These are phyloP conservation scores for Thelonectria olida DNA, from an alignment of 2,329 filamentous ascomycete species.

Conservation along the genomic window DNA sequence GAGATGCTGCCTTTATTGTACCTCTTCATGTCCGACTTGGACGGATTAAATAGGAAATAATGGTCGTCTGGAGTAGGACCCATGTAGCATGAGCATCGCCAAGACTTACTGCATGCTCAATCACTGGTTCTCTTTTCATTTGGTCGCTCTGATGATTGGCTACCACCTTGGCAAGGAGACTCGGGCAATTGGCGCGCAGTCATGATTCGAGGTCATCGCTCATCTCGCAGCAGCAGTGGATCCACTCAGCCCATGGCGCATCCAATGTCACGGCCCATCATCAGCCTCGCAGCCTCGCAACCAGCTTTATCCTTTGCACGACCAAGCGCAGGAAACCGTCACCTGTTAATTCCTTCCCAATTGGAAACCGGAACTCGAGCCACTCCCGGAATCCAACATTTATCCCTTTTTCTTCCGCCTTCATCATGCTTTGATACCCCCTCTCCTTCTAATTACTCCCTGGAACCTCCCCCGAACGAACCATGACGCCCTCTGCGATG, in stretches of 20 bases:
- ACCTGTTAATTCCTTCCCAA: constrained; percentile 29
- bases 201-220: background rate
- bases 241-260: constrained; percentile 26
- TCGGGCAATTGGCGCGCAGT: background rate
- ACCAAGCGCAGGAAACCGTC: constrained; percentile 32
- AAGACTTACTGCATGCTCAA: background rate
- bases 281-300: constrained; percentile 50
- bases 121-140: background rate
- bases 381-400: constrained; percentile 19
- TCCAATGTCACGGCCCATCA: constrained; percentile 34
- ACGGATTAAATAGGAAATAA: too few species aligned
- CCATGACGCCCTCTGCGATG: constrained; percentile 65
- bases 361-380: constrained; percentile 35
- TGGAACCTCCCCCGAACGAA: constrained; percentile 23
- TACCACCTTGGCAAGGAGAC: background rate
- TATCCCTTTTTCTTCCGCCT: constrained; percentile 3
- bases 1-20: too few species aligned
- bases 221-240: constrained; percentile 26
- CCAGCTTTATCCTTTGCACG: constrained; percentile 34
- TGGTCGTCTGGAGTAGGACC: too few species aligned
- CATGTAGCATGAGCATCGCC: too few species aligned
- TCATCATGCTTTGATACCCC: constrained; percentile 30
- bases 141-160: background rate
- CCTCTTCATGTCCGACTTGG: too few species aligned
- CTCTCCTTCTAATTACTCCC: constrained; percentile 16